Conservation (phyloP, 352 stramenopile genomes). For the Phytophthora nicotianae region DNA sequence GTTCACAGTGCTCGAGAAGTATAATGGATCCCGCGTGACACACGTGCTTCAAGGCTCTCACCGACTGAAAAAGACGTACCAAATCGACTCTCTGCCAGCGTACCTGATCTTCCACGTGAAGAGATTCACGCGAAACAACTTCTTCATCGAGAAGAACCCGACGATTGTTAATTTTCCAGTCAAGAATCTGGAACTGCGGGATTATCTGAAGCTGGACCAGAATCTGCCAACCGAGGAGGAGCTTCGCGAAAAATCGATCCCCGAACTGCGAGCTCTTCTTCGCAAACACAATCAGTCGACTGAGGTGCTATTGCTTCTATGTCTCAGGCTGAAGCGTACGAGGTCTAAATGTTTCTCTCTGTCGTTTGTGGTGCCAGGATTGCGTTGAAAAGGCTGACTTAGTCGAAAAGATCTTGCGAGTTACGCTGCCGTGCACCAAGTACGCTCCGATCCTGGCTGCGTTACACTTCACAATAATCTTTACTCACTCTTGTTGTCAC, state of each 20-base stretch:
- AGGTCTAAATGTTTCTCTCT: not conserved
- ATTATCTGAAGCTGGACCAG: constrained; percentile 81
- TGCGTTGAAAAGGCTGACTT: constrained; percentile 85
- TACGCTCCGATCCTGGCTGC: constrained; percentile 10
- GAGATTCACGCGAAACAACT: constrained; percentile 98
- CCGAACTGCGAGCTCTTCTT: constrained; percentile 65
- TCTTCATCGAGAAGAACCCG: constrained; percentile 99
- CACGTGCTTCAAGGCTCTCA: constrained; percentile 82
- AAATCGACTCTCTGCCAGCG: constrained; percentile 89
- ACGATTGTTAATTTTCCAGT: constrained; percentile 99
- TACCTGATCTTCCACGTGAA: constrained; percentile 98
- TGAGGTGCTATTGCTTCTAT: constrained; percentile 16
- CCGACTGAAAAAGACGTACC: constrained; percentile 92
- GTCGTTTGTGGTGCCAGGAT: constrained; percentile 26
- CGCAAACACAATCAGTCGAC: constrained; percentile 54
- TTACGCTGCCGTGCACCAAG: constrained; percentile 72
- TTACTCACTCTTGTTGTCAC: constrained; percentile 12
- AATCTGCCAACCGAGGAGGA: constrained; percentile 57
- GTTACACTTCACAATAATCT: not conserved
- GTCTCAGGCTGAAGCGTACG: not conserved
- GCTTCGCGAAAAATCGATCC: constrained; percentile 60
- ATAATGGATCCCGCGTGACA: constrained; percentile 91
- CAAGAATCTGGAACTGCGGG: constrained; percentile 97
- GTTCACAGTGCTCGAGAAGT: constrained; percentile 97
- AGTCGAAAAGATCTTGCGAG: constrained; percentile 63